Percentiles rank a stretch among this genome's conserved stretches.
These are phyloP conservation scores for Trichoderma sp. DNA, from an alignment of 2,329 filamentous ascomycete genomes.

Conservation along the genomic window DNA sequence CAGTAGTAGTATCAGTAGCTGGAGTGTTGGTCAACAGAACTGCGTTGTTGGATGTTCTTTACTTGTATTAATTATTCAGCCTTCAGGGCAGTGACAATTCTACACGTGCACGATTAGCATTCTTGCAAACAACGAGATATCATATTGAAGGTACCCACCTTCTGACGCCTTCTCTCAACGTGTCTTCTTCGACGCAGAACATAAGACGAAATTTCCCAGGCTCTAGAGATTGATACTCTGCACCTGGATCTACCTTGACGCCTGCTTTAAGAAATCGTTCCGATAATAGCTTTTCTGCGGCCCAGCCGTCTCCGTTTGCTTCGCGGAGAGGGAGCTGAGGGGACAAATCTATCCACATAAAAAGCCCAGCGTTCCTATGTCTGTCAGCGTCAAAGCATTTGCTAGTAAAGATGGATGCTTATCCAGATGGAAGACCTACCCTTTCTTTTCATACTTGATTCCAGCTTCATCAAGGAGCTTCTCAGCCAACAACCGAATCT, in stretches of 20 bases:
- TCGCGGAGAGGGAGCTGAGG: background rate
- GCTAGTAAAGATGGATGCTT: background rate
- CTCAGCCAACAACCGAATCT: background rate
- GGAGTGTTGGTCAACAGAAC: no score
- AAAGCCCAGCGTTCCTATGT: background rate
- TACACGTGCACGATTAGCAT: no score
- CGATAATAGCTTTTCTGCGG: background rate
- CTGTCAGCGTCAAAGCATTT: background rate
- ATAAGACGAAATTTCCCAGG: background rate
- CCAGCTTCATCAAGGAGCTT: background rate
- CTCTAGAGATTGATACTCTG: background rate
- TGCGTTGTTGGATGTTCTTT: no score
- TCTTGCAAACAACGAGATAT: no score
- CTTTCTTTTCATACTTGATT: background rate
- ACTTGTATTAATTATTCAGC: no score
- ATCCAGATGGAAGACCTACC: background rate
- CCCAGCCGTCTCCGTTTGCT: background rate
- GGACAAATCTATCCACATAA: background rate
- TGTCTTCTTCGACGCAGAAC: background rate
- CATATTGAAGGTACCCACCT: background rate
- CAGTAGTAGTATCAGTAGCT: no score
- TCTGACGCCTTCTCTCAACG: background rate
- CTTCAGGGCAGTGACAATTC: no score
- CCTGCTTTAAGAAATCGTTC: background rate
- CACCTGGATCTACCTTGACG: background rate